Base-by-base conservation (phyloP, 2,329 filamentous ascomycete genomes). In the Orbilia ellipsospora region DNA sequence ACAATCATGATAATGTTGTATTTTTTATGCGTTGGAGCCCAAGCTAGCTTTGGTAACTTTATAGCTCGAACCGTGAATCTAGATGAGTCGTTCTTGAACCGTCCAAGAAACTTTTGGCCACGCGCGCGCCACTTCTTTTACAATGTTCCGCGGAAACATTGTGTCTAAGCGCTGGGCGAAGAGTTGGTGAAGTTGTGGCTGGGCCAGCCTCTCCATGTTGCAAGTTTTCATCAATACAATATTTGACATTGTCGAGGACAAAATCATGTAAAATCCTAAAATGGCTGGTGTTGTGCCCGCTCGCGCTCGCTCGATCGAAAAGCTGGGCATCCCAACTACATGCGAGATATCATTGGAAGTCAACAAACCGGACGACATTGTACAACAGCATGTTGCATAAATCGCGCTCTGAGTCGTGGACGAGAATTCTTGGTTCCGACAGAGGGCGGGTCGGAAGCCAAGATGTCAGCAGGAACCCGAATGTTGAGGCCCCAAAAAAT, bases 341-440 rank as follows among this genome's bases (percentile, higher is more conserved):
- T 36, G 31, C 10, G 5, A 36, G 31, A 36, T 36, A 23, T 23
- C 23, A 23, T 23, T 23, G 23, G 23, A 23, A 23, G 4, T 4
- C 23, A 23, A 23, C 23, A 48, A 48, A n/a, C 8, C 44, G 2
- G 2, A 12, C 8, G 13, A 6, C 16, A 48, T 48, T 44, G 57
- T 48, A 63, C 66, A 70, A 70, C 66, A 52, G 31, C 42, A 55
- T 42, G 57, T 40, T 70, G 50, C 66, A 70, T 63, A 61, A 60
- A 54, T 57, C 56, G 57, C 65, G 59, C 51, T 66, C 31, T 13
- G 31, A 45, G 23, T 50, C 56, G 48, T 68, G 40, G 48, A 66
- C 13, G 31, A 56, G 51, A 55, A 23, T 61, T 61, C 44, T 61
- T 61, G 42, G 57, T 61, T 61, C 65, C 66, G 66, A 42, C 31